Base-by-base conservation (phyloP, 2,329 filamentous ascomycete genomes). In the Elsinoe fawcettii region DNA sequence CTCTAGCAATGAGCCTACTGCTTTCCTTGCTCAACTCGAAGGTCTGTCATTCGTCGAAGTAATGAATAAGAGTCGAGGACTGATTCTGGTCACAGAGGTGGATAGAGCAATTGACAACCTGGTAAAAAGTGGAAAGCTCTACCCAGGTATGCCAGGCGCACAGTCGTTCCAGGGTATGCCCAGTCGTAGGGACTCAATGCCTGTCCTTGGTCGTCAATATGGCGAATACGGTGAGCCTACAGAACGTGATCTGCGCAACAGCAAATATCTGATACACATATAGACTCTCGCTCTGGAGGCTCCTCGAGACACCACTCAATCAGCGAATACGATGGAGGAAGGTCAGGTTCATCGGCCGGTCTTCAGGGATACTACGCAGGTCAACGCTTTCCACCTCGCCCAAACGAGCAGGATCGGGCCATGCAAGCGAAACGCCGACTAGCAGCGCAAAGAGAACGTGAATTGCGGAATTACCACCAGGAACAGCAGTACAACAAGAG, bases 401-500 rank as follows among this genome's bases (percentile, higher is more conserved):
- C 81, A 76, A 91, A 81, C 79, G 93, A 97, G 78, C 89, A 90
- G 74, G 93, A 97, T 78, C 91, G 96, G 78, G 90, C 96, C 84
- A 89, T 96, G 81, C 93, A 97, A 84, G 91, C 90, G 69, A 97
- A 97, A 83, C 90, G 93, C 79, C 88, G 92, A 80, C 95, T 97
- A 89, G 93, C 93, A 70, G 93, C 93, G 73, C 93, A 97, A 78
- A 89, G 93, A 76, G 93, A 99, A 81, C 88, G 92, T 76, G 93
- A 99, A 80, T 86, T 99, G 75, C 90, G 93, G 76, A 99, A 97
- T 77, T 96, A 97, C 78, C 93, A 99, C 78, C 95, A 96, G 78
- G 93, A 99, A 83, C 93, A 99, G 83, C 93, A 99, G 84, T 97
- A 95, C 78, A 95, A 97, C 81, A 86, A 92, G 89, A 96, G 93